Base-by-base conservation (phyloP, 2,329 filamentous ascomycete species). In the Uncinocarpus reesii region DNA sequence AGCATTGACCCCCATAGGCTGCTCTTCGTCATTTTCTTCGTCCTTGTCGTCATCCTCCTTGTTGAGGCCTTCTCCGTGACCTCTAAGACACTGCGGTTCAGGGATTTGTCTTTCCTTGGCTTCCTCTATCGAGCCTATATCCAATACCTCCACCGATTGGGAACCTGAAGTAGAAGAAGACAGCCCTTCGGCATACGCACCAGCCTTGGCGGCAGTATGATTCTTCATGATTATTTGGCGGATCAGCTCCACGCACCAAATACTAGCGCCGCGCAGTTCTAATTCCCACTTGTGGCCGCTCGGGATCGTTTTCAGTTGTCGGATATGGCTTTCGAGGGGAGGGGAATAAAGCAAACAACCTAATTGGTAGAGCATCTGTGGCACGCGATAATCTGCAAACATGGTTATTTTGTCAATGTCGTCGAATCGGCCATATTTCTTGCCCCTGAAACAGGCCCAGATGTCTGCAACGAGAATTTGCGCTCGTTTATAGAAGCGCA, bases 381-480 rank as follows among this genome's bases (percentile, higher is more conserved):
- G 93, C 47, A 98, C 83, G 36, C 92, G 84, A 63, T 98, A 98
- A 70, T 98, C 92, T 76, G 92, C 89, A 71, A 98, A 98, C 83
- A 96, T 96, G 52, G 92, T 98, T 59, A 98, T 84, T 63, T 88
- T 87, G 68, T 92, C 84, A 58, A 98, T 95, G 62, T 98, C 92
- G 49, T 79, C 63, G 65, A 98, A 98, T 23, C 76, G 72, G 26
- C 92, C 93, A 59, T 82, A 89, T 21, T 77, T 74, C 56, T 83
- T 73, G 38, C 87, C 88, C 46, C 90, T 79, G 63, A 96, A 96
- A 54, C 88, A 93, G 4, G 92, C 93, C 93, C 93, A 98, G 1
- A 96, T 64, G 64, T 98, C 92, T 18, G 93, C 93, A 2, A 94
- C 89, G 16, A 96, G 77, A 52, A 98, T 98, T 66, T 98, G 92